phyloP scores from a whole-genome alignment of 345 rosid species.

The Xanthoceras sorbifolium region DNA sequence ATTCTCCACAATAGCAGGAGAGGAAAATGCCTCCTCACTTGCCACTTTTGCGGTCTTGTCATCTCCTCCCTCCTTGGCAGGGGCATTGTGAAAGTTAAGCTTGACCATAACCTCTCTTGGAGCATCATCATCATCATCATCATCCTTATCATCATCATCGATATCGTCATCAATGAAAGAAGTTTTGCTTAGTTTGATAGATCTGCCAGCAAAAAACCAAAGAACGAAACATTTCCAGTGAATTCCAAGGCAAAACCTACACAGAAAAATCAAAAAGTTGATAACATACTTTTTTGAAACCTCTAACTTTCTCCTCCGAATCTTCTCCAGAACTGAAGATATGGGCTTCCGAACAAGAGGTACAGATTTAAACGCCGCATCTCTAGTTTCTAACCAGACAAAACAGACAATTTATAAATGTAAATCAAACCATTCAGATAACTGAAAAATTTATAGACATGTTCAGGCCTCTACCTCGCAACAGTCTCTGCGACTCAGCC shows the following conservation, averaged over 20 bases:
- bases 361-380: slow-evolving; percentile 70
- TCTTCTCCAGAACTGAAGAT: slow-evolving; percentile 82
- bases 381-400: slow-evolving; percentile 59
- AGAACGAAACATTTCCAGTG: background rate
- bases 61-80: slow-evolving; percentile 21
- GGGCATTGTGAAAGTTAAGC: slow-evolving; percentile 32
- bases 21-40: slow-evolving; percentile 19
- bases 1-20: slow-evolving; percentile 23
- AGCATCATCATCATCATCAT: slow-evolving; percentile 13
- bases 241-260: background rate
- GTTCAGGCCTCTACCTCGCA: slow-evolving; percentile 55
- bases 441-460: background rate
- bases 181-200: slow-evolving; percentile 32
- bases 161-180: slow-evolving; percentile 17
- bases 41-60: slow-evolving; percentile 19
- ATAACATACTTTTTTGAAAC: slow-evolving; percentile 62
- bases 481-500: slow-evolving; percentile 80
- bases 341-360: slow-evolving; percentile 73
- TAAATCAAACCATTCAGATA: slow-evolving; percentile 4
- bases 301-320: slow-evolving; percentile 76
- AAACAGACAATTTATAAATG: background rate
- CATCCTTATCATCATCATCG: background rate
- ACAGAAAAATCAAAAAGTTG: background rate
- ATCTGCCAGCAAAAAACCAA: slow-evolving; percentile 36
- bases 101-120: slow-evolving; percentile 29